Base-by-base conservation (phyloP, 1,284 basidiomycete genomes). In the Cyathus pygmaeus region DNA sequence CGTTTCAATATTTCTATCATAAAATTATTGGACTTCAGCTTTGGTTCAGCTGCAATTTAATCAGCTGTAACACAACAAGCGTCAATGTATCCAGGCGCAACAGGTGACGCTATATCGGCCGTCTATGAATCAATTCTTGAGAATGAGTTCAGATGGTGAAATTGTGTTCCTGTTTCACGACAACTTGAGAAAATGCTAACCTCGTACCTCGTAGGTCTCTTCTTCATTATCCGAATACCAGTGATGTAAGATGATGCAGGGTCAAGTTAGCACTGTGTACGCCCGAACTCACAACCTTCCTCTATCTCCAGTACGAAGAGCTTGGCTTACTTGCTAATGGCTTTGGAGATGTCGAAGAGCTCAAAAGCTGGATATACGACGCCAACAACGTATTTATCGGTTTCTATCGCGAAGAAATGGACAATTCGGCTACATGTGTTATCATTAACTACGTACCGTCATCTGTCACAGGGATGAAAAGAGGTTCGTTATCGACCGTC, bases 361-460 rank as follows among this genome's bases (percentile, higher is more conserved):
- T 84, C 56, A 83, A 82, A 61, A 76, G 72, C 49, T 76, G 71
- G 52, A 71, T 83, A 19, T 70, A 77, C 42, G 76, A 81, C 58
- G 58, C 71, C 29, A 65, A 74, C 7, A 70, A 76, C 46, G 74
- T 81, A 19, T 79, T 77, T 42, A 74, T 84, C 61, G 82, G 71
- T 10, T 82, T 84, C 59, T 81, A 80, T 67, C 78, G 77, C 41
- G 78, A 81, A 62, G 77, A 79, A 62, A 68, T 30, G 72, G 73
- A 21, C 60, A 57, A 21, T 70, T 76, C 41, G 71, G 76, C n/a
- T 76, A 77, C 17, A 36, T 80, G 75, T 61, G 69, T 79, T 50
- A 64, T 83, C 41, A 75, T 84, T 59, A 83, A 80, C 62, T 82
- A 80, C 59, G 77, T 83, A 31, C 82, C 83, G 26, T 61, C 74